Conservation (phyloP, 306 rosid genomes). For the Chamaecrista fasciculata region DNA sequence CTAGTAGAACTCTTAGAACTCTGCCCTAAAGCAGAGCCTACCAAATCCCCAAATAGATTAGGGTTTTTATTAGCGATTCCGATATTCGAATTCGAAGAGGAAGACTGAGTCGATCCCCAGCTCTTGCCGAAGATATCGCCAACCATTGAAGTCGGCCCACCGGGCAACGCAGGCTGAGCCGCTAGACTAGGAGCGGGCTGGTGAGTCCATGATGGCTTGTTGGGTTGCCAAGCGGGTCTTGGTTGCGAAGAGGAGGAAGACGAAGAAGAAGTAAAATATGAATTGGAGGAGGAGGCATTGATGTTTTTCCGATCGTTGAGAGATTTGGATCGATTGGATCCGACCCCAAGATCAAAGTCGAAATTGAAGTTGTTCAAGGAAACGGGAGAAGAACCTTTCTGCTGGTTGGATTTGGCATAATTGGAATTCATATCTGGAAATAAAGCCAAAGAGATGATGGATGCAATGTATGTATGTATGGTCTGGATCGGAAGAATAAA, state of each 20-base stretch:
- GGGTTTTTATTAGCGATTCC: constrained; percentile 66
- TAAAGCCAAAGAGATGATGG: neutral
- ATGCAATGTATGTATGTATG: neutral
- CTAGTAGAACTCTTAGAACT: constrained; percentile 43
- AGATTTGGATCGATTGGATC: constrained; percentile 71
- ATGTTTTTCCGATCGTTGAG: constrained; percentile 81
- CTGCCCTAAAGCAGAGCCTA: constrained; percentile 68
- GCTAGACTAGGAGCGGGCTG: constrained; percentile 52
- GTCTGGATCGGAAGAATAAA: neutral
- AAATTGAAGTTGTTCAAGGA: constrained; percentile 64
- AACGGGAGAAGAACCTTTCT: constrained; percentile 49
- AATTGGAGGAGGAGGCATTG: constrained; percentile 40
- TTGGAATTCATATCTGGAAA: constrained; percentile 41
- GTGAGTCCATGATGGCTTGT: constrained; percentile 79
- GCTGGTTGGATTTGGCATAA: constrained; percentile 29
- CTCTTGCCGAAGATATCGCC: constrained; percentile 90
- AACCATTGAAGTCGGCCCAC: constrained; percentile 72
- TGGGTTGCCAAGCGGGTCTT: constrained; percentile 64
- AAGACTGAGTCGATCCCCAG: constrained; percentile 65
- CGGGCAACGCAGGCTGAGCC: constrained; percentile 39
- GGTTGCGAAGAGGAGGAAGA: constrained; percentile 39
- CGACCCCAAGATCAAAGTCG: constrained; percentile 86
- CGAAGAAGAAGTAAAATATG: constrained; percentile 29
- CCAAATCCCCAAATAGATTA: constrained; percentile 87
- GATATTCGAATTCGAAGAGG: constrained; percentile 39